Percentiles rank a stretch among this genome's conserved stretches.
These are phyloP conservation scores for Cladophialophora yegresii DNA, from an alignment of 2,329 filamentous ascomycete species.

Conservation along the genomic window DNA sequence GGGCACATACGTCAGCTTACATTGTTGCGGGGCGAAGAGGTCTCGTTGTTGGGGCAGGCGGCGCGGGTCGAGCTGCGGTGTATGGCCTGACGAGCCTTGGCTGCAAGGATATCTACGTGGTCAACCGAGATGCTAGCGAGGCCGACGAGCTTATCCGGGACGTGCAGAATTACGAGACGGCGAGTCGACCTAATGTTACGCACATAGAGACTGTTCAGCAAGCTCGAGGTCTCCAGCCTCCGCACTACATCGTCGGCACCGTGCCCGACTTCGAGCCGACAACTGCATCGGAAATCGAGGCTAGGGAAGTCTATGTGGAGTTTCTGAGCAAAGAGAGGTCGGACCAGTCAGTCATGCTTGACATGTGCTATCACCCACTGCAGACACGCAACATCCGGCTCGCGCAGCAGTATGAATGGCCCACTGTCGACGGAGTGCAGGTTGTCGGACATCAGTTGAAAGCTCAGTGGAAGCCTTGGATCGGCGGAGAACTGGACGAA, in stretches of 20 bases:
- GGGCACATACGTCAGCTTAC: conserved; percentile 39
- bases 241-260: conserved; percentile 19
- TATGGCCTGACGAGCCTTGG: conserved; percentile 62
- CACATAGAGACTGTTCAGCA: conserved; percentile 64
- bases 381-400: conserved; percentile 14
- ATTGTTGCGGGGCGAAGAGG: conserved; percentile 52
- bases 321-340: conserved; percentile 11
- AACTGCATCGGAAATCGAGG: conserved; percentile 13
- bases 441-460: conserved; percentile 20
- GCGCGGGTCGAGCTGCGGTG: conserved; percentile 75
- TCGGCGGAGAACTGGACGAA: conserved; percentile 11
- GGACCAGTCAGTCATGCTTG: conserved; percentile 10
- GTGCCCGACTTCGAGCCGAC: conserved; percentile 17
- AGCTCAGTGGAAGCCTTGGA: conserved; percentile 18
- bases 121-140: conserved; percentile 35
- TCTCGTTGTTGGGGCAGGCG: conserved; percentile 60
- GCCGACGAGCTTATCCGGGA: conserved; percentile 9
- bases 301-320: conserved; percentile 9
- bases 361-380: conserved; percentile 24
- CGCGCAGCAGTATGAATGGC: conserved; percentile 21
- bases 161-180: conserved; percentile 13
- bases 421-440: conserved; percentile 13
- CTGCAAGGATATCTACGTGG: conserved; percentile 37
- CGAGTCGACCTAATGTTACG: conserved; percentile 45
- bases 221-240: conserved; percentile 46